Evolutionary conservation across 2,329 filamentous ascomycete genomes (phyloP).

Genomic region (Fusarium chuoi): DNA sequence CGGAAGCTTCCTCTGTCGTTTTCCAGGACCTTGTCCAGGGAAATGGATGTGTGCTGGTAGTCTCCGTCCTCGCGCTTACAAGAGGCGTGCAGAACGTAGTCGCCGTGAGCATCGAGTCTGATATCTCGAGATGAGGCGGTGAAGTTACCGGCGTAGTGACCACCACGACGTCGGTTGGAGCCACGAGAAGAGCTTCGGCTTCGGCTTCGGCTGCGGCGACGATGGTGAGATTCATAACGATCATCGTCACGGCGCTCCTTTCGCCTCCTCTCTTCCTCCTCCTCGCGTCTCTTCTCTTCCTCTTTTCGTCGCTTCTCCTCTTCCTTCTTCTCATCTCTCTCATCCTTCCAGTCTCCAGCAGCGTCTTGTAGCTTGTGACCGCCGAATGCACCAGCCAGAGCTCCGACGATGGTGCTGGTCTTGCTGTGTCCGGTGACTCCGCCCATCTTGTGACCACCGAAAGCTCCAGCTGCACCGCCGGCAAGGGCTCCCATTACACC

Average conservation of each 20-base stretch:
- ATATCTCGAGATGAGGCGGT: slow-evolving; percentile 50
- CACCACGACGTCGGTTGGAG: slow-evolving; percentile 21
- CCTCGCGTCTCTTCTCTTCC: slow-evolving; percentile 33
- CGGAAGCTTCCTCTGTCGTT: slow-evolving; percentile 53
- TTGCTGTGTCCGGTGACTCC: slow-evolving; percentile 46
- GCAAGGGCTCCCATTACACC: slow-evolving; percentile 54
- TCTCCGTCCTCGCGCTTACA: slow-evolving; percentile 49
- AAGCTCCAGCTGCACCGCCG: slow-evolving; percentile 53
- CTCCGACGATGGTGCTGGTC: slow-evolving; percentile 52
- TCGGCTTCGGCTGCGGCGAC: neutral
- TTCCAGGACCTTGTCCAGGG: slow-evolving; percentile 49
- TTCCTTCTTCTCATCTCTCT: slow-evolving; percentile 50
- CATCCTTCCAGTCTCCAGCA: slow-evolving; percentile 53
- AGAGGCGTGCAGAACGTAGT: slow-evolving; percentile 49
- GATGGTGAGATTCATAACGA: slow-evolving; percentile 3
- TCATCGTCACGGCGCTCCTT: slow-evolving; percentile 20
- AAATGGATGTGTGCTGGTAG: slow-evolving; percentile 48
- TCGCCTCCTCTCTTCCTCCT: slow-evolving; percentile 42
- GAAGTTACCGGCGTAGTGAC: slow-evolving; percentile 48
- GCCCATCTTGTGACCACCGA: slow-evolving; percentile 54
- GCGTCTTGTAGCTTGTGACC: slow-evolving; percentile 56
- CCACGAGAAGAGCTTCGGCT: slow-evolving; percentile 10
- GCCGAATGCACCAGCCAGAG: slow-evolving; percentile 53
- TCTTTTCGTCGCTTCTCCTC: slow-evolving; percentile 42
- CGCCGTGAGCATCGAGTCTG: slow-evolving; percentile 48